phyloP scores from a whole-genome alignment of 495 filamentous ascomycete species.

The Letharia columbiana region DNA sequence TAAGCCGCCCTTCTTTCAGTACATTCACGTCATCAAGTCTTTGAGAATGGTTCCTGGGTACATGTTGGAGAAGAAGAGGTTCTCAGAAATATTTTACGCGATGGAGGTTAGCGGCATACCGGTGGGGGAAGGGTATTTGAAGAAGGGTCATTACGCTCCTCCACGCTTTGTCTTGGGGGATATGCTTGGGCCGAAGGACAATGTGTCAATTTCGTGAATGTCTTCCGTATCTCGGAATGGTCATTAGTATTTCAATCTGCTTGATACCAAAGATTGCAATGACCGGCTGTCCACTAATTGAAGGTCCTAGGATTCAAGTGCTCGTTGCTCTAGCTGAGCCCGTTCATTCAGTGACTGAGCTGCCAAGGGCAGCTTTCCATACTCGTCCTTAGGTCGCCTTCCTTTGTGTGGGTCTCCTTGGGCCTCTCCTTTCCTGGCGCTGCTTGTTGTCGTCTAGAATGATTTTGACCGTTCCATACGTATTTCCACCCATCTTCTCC shows the following conservation, averaged over 20 bases:
- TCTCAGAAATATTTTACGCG: not conserved
- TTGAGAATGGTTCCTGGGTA: constrained; percentile 6
- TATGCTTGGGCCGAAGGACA: not conserved
- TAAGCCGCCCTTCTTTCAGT: constrained; percentile 6
- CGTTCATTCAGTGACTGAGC: too few species aligned
- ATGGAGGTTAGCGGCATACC: not conserved
- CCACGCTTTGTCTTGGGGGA: not conserved
- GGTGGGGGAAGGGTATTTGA: not conserved
- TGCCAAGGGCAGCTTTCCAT: too few species aligned
- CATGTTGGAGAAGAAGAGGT: constrained; percentile 4
- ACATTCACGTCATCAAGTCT: constrained; percentile 4
- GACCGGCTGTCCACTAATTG: not conserved
- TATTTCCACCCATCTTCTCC: too few species aligned
- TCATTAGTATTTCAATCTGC: not conserved
- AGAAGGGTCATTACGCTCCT: not conserved
- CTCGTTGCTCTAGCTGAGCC: too few species aligned
- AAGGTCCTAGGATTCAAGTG: not conserved
- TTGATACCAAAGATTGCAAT: not conserved
- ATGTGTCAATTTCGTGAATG: not conserved
- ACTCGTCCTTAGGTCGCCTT: too few species aligned
- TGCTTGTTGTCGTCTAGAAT: too few species aligned
- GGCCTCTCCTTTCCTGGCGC: too few species aligned
- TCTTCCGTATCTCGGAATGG: not conserved
- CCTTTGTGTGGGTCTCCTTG: too few species aligned
- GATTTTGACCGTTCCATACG: too few species aligned